Conservation (phyloP, 192 early-diverging fungal species). For the Coemansia javaensis region DNA sequence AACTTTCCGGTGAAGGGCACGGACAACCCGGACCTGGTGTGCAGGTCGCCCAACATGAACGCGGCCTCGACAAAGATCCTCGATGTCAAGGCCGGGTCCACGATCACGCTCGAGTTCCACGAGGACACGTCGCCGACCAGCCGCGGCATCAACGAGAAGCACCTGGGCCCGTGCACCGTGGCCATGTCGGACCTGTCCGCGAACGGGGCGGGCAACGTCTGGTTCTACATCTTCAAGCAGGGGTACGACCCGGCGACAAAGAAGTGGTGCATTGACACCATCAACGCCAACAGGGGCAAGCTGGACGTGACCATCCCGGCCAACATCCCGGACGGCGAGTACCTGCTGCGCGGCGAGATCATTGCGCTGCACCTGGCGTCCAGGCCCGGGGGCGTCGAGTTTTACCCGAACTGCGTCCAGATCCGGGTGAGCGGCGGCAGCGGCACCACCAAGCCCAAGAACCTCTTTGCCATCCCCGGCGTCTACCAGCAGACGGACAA, state of each 20-base stretch:
- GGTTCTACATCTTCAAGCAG: slow-evolving; percentile 37
- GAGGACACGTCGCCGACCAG: neutral
- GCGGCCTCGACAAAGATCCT: neutral
- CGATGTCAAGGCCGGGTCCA: slow-evolving; percentile 16
- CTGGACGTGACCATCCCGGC: slow-evolving; percentile 18
- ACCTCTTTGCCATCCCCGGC: slow-evolving; percentile 17
- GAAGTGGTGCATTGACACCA: slow-evolving; percentile 21
- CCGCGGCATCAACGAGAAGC: neutral
- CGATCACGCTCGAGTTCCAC: slow-evolving; percentile 12
- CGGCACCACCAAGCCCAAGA: slow-evolving; percentile 1
- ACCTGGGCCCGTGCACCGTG: slow-evolving; percentile 21
- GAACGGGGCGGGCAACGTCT: slow-evolving; percentile 13
- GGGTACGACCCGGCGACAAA: slow-evolving; percentile 12
- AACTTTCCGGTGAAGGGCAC: slow-evolving; percentile 27
- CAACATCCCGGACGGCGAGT: slow-evolving; percentile 14
- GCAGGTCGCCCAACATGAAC: slow-evolving; percentile 6
- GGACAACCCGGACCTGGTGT: slow-evolving; percentile 7
- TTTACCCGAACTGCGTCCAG: slow-evolving; percentile 9
- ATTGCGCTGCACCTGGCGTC: slow-evolving; percentile 19
- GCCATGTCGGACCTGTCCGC: slow-evolving; percentile 15
- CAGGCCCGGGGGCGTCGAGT: slow-evolving; percentile 7
- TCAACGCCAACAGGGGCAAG: slow-evolving; percentile 18
- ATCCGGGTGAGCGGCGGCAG: slow-evolving; percentile 7
- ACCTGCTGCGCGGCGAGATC: slow-evolving; percentile 14
- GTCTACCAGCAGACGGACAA: slow-evolving; percentile 15